Evolutionary conservation across 108 stramenopile species (phyloP).

Genomic region (Schizochytrium sp.): DNA sequence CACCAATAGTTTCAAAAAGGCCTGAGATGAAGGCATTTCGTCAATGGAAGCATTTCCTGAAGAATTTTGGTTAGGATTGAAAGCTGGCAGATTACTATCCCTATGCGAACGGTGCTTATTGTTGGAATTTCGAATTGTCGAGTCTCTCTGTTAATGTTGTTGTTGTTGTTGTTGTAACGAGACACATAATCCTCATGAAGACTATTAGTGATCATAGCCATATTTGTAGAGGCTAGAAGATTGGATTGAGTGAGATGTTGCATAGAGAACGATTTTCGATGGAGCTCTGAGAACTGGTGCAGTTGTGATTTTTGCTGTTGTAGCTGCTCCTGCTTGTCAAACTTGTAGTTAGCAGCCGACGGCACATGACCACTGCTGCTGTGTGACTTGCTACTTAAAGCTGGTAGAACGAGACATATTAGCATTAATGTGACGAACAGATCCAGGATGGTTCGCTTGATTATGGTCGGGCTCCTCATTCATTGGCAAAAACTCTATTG

Average conservation of each 20-base stretch:
- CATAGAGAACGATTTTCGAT: no score
- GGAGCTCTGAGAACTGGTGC: no score
- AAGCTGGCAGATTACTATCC: conserved; percentile 8
- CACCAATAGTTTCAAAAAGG: neutral
- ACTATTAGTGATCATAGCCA: no score
- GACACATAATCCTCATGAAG: no score
- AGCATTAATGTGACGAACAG: neutral
- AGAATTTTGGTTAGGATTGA: neutral
- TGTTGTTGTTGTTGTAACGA: no score
- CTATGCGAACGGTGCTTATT: neutral
- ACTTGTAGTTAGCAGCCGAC: no score
- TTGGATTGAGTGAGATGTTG: no score
- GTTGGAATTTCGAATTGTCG: neutral
- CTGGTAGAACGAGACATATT: neutral
- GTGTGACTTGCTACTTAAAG: neutral
- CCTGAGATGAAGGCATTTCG: neutral
- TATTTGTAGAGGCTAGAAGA: no score
- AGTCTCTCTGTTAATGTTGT: neutral
- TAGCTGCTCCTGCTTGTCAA: no score
- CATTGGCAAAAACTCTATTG: neutral
- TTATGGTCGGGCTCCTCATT: conserved; percentile 34
- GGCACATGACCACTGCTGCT: no score
- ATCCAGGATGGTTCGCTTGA: neutral
- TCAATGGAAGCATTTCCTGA: neutral
- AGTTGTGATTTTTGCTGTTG: no score